A percentile compares a stretch with the other conserved stretches of the same genome.
Conservation (phyloP, 768 basidiomycete species). For the Leccinum rimulosum region DNA sequence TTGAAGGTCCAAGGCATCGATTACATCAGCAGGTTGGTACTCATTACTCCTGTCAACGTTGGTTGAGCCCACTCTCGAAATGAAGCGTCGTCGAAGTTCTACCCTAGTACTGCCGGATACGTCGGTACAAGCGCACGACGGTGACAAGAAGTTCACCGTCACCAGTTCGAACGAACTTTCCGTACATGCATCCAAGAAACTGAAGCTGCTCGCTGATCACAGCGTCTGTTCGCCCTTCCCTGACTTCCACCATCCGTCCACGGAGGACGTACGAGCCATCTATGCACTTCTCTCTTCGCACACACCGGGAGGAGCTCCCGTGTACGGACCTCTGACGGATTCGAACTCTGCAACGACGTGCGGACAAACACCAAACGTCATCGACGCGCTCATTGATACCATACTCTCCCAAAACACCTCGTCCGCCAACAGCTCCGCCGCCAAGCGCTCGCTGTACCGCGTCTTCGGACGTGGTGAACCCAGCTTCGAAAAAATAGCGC, state of each 20-base stretch:
- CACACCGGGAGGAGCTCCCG: slow-evolving; percentile 32
- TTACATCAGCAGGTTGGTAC: too few species aligned
- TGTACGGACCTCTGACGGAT: slow-evolving; percentile 24
- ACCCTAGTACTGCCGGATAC: not conserved
- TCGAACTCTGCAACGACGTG: slow-evolving; percentile 39
- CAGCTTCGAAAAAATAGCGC: slow-evolving; percentile 50
- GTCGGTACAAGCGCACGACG: not conserved
- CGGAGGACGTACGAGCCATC: slow-evolving; percentile 19
- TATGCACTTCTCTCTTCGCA: slow-evolving; percentile 37
- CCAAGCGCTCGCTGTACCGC: slow-evolving; percentile 48
- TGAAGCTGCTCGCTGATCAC: not conserved
- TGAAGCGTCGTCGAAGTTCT: not conserved
- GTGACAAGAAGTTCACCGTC: not conserved
- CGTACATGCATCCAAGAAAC: not conserved
- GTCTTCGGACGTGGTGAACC: slow-evolving; percentile 24
- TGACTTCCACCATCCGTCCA: slow-evolving; percentile 41
- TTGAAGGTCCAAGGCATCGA: too few species aligned
- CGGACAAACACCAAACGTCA: slow-evolving; percentile 50
- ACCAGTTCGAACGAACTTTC: not conserved
- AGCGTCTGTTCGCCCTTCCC: not conserved
- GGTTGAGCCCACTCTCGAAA: too few species aligned
- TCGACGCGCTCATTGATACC: slow-evolving; percentile 56
- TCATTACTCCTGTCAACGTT: too few species aligned
- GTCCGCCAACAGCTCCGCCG: slow-evolving; percentile 45
- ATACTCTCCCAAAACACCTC: slow-evolving; percentile 65